These are phyloP conservation scores for Clonostachys solani DNA, from an alignment of 2,329 filamentous ascomycete genomes.

Conservation along the genomic window DNA sequence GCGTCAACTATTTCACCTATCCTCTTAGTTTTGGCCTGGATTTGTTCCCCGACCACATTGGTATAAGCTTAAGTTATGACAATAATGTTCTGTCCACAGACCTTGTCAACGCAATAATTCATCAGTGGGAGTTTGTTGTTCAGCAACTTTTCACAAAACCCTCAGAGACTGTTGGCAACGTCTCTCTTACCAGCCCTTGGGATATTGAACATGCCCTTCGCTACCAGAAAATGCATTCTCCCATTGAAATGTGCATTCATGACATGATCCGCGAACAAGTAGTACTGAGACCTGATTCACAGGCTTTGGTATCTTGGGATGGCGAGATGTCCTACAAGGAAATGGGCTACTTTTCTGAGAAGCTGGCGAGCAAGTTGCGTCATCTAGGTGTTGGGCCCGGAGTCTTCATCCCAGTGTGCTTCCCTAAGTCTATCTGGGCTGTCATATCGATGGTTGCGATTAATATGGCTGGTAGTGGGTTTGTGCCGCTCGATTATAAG, in stretches of 20 bases:
- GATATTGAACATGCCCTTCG: background rate
- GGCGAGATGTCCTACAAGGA: slow-evolving; percentile 12
- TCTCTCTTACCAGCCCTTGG: background rate
- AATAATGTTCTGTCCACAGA: background rate
- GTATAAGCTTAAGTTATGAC: slow-evolving; percentile 2
- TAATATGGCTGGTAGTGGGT: background rate
- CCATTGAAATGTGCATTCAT: background rate
- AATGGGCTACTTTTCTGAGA: background rate
- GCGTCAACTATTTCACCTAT: slow-evolving; percentile 7
- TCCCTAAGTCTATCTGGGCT: slow-evolving; percentile 5
- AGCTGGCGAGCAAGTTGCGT: background rate
- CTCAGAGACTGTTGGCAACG: background rate
- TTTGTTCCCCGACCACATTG: background rate
- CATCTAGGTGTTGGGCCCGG: slow-evolving; percentile 3
- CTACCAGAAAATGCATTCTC: background rate
- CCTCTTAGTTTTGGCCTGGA: background rate
- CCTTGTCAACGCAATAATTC: background rate
- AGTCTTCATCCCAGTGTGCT: background rate
- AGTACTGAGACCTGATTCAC: background rate
- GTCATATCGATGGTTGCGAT: slow-evolving; percentile 4
- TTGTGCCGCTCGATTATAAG: slow-evolving; percentile 23
- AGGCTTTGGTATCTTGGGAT: slow-evolving; percentile 37
- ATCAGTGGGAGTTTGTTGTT: background rate
- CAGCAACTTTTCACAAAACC: background rate
- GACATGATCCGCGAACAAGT: background rate